These are phyloP conservation scores for Strigomonas culicis DNA, from an alignment of 208 protist species.

Conservation along the genomic window DNA sequence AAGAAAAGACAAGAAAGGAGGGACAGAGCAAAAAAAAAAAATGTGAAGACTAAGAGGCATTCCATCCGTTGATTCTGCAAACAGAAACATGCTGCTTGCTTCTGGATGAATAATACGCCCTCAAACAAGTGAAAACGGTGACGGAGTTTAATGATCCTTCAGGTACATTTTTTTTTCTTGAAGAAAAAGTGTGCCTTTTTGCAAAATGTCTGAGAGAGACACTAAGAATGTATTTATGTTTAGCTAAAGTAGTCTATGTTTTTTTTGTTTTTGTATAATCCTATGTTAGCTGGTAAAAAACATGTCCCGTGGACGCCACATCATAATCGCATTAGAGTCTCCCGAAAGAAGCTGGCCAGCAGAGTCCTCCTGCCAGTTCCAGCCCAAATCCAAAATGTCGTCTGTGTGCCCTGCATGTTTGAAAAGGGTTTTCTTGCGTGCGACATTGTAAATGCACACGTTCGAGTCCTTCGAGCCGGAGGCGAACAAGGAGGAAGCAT, in stretches of 20 bases:
- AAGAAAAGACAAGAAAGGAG: constrained; percentile 10
- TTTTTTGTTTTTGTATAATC: background rate
- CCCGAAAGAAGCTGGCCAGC: constrained; percentile 77
- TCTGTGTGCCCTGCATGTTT: constrained; percentile 85
- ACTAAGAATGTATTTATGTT: background rate
- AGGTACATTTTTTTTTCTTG: too few relatives aligned
- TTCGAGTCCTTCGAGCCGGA: constrained; percentile 72
- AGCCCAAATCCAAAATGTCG: constrained; percentile 75
- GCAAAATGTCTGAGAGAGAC: background rate
- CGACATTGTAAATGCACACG: constrained; percentile 66
- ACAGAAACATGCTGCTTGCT: background rate
- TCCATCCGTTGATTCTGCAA: too few relatives aligned
- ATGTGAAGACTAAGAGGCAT: constrained; percentile 2
- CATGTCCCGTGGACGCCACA: constrained; percentile 81
- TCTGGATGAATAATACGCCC: too few relatives aligned
- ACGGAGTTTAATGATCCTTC: too few relatives aligned
- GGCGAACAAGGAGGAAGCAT: constrained; percentile 76
- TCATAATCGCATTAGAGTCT: constrained; percentile 82
- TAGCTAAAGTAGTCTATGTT: background rate
- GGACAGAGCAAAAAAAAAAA: constrained; percentile 10
- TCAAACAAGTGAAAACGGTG: too few relatives aligned
- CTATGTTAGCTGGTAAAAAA: constrained; percentile 46
- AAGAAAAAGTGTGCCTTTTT: too few relatives aligned
- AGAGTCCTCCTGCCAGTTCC: constrained; percentile 83
- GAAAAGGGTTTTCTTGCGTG: constrained; percentile 58